Conservation (phyloP, 2,329 filamentous ascomycete species). For the Trichoderma guizhouense region DNA sequence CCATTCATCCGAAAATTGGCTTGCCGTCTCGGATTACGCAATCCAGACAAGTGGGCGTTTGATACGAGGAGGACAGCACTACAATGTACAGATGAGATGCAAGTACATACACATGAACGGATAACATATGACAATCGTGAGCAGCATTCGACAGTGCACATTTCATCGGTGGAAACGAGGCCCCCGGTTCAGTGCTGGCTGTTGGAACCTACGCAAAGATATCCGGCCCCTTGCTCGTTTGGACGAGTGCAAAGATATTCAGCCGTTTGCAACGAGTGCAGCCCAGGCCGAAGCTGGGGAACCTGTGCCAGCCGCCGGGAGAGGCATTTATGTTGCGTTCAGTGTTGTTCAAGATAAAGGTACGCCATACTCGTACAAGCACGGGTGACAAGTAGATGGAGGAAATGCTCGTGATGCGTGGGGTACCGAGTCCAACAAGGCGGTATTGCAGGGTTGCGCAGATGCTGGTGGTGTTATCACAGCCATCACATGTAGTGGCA, state of each 20-base stretch:
- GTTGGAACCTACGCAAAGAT: neutral
- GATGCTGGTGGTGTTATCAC: neutral
- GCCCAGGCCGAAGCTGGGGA: neutral
- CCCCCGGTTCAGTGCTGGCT: neutral
- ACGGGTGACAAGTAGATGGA: neutral
- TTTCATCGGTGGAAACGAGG: neutral
- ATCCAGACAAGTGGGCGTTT: neutral
- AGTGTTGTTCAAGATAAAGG: neutral
- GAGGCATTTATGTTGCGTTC: neutral
- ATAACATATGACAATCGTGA: neutral
- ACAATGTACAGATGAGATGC: neutral
- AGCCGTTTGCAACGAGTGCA: neutral
- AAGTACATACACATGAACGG: neutral
- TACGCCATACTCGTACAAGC: neutral
- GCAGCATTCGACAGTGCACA: neutral
- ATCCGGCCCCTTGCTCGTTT: neutral
- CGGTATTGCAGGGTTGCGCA: neutral
- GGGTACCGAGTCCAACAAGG: neutral
- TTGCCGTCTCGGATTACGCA: neutral
- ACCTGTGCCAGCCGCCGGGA: neutral
- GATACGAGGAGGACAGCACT: neutral
- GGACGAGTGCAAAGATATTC: neutral
- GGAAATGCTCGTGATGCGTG: neutral
- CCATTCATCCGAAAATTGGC: neutral
- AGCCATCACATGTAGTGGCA: neutral